Conservation (phyloP, 768 basidiomycete species). For the Dictyophora rubrovolvata region DNA sequence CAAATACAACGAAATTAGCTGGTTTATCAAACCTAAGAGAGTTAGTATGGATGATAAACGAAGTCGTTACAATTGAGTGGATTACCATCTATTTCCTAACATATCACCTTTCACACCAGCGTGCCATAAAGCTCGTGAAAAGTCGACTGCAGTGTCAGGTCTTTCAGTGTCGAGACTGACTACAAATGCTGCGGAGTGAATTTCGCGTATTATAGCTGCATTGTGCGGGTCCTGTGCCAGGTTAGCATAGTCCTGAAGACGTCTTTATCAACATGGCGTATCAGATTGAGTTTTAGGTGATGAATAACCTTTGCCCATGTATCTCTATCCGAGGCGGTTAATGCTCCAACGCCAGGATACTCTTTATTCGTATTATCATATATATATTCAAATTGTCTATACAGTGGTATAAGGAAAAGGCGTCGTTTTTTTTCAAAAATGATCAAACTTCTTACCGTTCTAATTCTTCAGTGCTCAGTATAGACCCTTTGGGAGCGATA, state of each 20-base stretch:
- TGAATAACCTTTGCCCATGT: constrained; percentile 70
- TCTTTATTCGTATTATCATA: constrained; percentile 51
- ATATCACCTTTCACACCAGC: constrained; percentile 46
- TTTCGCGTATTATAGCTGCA: constrained; percentile 49
- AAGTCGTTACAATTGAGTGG: background rate
- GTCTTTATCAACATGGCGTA: too few relatives aligned
- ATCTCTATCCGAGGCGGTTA: constrained; percentile 76
- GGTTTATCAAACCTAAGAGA: constrained; percentile 74
- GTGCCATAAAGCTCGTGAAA: constrained; percentile 74
- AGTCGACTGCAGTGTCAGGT: constrained; percentile 40
- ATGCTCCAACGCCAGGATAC: constrained; percentile 66
- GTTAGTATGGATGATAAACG: background rate
- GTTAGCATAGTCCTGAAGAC: constrained; percentile 47
- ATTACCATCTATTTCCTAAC: constrained; percentile 29
- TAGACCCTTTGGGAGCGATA: constrained; percentile 39
- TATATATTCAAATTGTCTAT: constrained; percentile 63
- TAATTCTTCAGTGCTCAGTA: constrained; percentile 57
- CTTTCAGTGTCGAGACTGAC: constrained; percentile 65
- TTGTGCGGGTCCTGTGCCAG: constrained; percentile 55
- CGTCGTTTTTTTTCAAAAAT: background rate
- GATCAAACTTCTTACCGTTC: constrained; percentile 38
- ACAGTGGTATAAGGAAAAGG: background rate
- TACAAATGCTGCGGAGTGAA: constrained; percentile 80
- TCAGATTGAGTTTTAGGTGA: too few relatives aligned
- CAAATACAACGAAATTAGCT: constrained; percentile 74